Conservation (phyloP, 371 early-diverging fungal species). For the Rhizopus delemar region DNA sequence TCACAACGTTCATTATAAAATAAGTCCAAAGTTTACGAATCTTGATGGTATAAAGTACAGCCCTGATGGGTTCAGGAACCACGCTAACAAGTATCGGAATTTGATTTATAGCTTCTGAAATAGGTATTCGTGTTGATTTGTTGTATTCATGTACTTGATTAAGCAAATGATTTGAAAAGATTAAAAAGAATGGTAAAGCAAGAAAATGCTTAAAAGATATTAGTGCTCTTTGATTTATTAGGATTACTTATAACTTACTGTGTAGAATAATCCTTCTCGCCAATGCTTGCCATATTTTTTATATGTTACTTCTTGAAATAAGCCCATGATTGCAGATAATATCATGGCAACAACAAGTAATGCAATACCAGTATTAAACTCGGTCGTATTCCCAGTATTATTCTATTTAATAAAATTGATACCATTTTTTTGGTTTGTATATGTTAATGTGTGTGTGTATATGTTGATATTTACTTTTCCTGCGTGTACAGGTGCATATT, state of each 20-base stretch:
- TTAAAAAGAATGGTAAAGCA: conserved; percentile 76
- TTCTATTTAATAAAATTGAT: conserved; percentile 10
- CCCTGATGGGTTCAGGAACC: conserved; percentile 23
- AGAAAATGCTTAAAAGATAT: conserved; percentile 64
- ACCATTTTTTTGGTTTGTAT: neutral
- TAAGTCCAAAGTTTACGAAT: conserved; percentile 74
- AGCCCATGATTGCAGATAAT: conserved; percentile 78
- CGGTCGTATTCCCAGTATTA: conserved; percentile 37
- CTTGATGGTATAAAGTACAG: conserved; percentile 21
- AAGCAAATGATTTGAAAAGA: conserved; percentile 68
- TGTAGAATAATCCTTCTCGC: conserved; percentile 90
- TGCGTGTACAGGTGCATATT: neutral
- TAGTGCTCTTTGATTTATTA: neutral
- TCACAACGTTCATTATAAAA: conserved; percentile 66
- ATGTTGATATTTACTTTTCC: neutral
- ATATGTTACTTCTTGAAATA: conserved; percentile 84
- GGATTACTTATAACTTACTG: conserved; percentile 41
- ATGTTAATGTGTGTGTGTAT: neutral
- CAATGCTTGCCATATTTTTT: conserved; percentile 80
- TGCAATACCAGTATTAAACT: conserved; percentile 74
- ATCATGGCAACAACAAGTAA: conserved; percentile 75
- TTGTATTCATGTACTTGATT: conserved; percentile 54
- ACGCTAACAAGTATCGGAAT: conserved; percentile 28
- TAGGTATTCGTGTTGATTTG: conserved; percentile 50
- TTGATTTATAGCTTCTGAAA: conserved; percentile 40